Base-by-base conservation (phyloP, 306 rosid species). In the Sechiopsis laciniata region DNA sequence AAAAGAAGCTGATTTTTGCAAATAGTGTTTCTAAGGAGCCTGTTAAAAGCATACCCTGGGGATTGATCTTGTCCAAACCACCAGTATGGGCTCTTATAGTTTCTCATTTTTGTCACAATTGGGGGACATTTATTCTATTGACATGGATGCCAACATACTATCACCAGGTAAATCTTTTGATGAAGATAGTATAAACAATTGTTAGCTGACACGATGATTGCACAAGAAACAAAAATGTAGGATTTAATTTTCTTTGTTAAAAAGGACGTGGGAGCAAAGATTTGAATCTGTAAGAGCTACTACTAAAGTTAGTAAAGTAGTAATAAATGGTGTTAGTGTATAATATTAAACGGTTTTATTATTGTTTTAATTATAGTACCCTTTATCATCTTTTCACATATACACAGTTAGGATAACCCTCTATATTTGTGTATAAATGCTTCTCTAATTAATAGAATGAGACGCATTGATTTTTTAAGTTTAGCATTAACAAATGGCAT, bases 141-240 rank as follows among this genome's bases (percentile, higher is more conserved):
- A 95, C 99, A 32, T 95, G 97, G 99, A 95, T 95, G 99, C 99
- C 99, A 66, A 95, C 99, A 55, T 95, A 95, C 88, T 91, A 95
- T 82, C 86, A 91, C 79, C 99, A 95, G 89, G 99, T 89, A 78
- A 80, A 88, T 78, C 72, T 55, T 75, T 60, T 9, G 4, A 35
- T 64, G 53, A 11, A 17, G 4, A 17, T 40, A 40, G n/a, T 10
- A 64, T 11, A 40, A n/a, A 40, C 13, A 62, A 62, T 50, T 15
- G 15, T 35, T 48, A 61, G 35, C 12, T 4, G 17, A 61, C 66
- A 29, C 20, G 20, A 32, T 15, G 14, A 37, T 40, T n/a, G 26
- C 4, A 64, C 37, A 64, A 0, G 16, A 64, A 64, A 3, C 24
- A 37, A 64, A 40, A 17, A 11, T 10, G 7, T 15, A 15, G 55